Evolutionary conservation across 2,329 filamentous ascomycete genomes (phyloP).

Genomic region (Fusarium tricinctum): DNA sequence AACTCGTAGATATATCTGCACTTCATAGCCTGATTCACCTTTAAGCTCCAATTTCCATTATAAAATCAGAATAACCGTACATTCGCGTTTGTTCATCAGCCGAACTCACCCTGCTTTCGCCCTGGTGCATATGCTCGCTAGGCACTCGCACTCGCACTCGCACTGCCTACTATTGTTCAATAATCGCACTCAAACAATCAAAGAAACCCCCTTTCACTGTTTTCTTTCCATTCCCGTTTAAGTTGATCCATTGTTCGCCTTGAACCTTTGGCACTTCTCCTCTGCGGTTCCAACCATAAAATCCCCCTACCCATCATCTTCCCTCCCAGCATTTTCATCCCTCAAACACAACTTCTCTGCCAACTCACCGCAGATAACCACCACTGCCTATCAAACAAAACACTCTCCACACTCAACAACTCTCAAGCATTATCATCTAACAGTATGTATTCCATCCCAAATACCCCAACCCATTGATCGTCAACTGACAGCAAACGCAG

Average conservation of each 20-base stretch:
- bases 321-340: constrained; percentile 23
- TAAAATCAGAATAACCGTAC: not conserved
- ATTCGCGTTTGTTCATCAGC: not conserved
- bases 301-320: not conserved
- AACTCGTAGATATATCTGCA: not conserved
- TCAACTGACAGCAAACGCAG: constrained; percentile 19
- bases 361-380: not conserved
- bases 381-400: no score
- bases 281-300: constrained; percentile 7
- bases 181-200: not conserved
- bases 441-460: constrained; percentile 11
- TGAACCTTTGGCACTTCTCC: not conserved
- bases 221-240: not conserved
- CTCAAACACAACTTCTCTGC: constrained; percentile 10
- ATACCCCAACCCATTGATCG: not conserved
- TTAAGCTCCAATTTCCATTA: no score
- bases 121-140: not conserved
- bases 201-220: not conserved
- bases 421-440: not conserved
- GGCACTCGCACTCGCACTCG: constrained; percentile 8
- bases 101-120: not conserved
- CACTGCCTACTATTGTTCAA: constrained; percentile 20
- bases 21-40: no score
- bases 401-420: not conserved
- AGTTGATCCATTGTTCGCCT: not conserved